These are phyloP conservation scores for Aegilops speltoides DNA, from an alignment of 176 grass and related monocot genomes.

Conservation along the genomic window DNA sequence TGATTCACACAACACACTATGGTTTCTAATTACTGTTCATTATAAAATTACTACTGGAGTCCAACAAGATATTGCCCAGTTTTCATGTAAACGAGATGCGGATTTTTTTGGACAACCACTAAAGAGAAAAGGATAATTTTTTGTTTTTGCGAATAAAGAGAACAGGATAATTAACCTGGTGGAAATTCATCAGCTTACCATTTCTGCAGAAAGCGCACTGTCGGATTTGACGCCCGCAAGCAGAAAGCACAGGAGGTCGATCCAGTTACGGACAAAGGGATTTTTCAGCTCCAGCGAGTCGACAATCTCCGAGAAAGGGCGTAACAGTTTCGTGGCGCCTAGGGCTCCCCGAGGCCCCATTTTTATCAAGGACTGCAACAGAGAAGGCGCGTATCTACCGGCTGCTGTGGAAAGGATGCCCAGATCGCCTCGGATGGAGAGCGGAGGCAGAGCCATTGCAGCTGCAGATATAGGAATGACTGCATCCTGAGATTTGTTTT, in stretches of 20 bases:
- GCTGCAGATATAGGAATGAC: constrained; percentile 89
- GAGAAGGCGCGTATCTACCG: constrained; percentile 76
- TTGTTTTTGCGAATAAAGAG: too few species aligned
- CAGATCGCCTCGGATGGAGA: constrained; percentile 88
- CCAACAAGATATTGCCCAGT: too few species aligned
- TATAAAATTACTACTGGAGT: too few species aligned
- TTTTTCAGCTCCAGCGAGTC: constrained; percentile 81
- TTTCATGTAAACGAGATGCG: too few species aligned
- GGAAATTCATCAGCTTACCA: constrained; percentile 55
- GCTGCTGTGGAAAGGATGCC: constrained; percentile 79
- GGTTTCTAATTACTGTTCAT: too few species aligned
- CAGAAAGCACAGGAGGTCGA: constrained; percentile 92
- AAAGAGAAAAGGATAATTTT: background rate
- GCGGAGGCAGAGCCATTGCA: constrained; percentile 91
- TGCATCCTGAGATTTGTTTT: constrained; percentile 62
- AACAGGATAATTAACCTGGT: constrained; percentile 4
- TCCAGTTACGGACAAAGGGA: constrained; percentile 89
- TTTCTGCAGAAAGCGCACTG: constrained; percentile 87
- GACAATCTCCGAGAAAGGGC: constrained; percentile 82
- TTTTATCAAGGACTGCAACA: constrained; percentile 92
- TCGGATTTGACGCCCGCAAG: constrained; percentile 95
- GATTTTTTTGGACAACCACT: background rate
- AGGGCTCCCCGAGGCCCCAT: constrained; percentile 85
- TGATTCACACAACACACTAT: too few species aligned
- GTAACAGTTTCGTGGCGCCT: constrained; percentile 82